phyloP scores from a whole-genome alignment of 2,329 filamentous ascomycete genomes.

The Ophiocordyceps sinensis region DNA sequence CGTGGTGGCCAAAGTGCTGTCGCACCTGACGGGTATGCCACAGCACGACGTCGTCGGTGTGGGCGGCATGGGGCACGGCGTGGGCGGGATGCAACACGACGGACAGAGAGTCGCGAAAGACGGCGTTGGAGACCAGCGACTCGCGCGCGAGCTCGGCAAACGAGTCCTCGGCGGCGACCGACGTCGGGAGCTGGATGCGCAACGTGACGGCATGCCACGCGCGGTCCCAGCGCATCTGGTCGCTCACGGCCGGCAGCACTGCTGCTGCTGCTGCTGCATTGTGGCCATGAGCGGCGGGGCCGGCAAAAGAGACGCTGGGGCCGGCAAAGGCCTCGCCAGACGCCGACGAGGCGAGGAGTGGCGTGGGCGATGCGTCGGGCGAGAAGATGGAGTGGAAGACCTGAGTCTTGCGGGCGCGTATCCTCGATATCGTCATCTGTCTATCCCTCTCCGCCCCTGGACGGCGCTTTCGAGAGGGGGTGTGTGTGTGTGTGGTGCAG shows the following conservation, averaged over 20 bases:
- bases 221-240: conserved; percentile 44
- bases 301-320: conserved; percentile 2
- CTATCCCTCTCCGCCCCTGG: neutral
- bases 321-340: conserved; percentile 33
- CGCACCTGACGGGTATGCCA: conserved; percentile 50
- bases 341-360: conserved; percentile 23
- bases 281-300: neutral
- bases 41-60: conserved; percentile 40
- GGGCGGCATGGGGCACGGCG: conserved; percentile 31
- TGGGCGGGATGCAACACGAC: conserved; percentile 34
- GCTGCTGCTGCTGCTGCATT: conserved; percentile 1
- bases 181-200: conserved; percentile 39
- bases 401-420: conserved; percentile 31
- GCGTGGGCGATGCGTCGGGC: conserved; percentile 32
- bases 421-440: conserved; percentile 25
- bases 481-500: no score
- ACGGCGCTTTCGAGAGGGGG: neutral
- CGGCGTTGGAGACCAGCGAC: conserved; percentile 25
- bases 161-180: conserved; percentile 38
- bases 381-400: conserved; percentile 43
- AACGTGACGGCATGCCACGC: conserved; percentile 50
- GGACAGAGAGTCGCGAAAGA: conserved; percentile 37
- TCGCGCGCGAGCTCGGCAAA: conserved; percentile 32
- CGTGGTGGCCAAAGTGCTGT: conserved; percentile 44
- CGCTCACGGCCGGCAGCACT: conserved; percentile 15